Conservation (phyloP, 805 yeast species). For the Tetrapisispora iriomotensis region DNA sequence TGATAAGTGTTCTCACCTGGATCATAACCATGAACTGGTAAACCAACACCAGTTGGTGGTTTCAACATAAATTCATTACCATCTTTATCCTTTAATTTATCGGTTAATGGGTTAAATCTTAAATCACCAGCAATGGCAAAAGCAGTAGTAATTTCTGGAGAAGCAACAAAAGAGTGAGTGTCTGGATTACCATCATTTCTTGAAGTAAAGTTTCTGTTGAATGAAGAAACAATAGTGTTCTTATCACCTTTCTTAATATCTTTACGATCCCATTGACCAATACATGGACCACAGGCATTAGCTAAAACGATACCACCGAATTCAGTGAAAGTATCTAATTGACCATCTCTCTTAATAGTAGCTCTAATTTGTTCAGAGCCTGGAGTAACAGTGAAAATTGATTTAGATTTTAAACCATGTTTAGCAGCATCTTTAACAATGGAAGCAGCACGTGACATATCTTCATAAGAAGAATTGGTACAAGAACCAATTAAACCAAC, state of each 20-base stretch:
- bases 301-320: conserved; percentile 93
- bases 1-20: conserved; percentile 92
- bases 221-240: conserved; percentile 93
- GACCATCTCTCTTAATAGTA: conserved; percentile 94
- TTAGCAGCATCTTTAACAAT: conserved; percentile 82
- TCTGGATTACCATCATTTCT: conserved; percentile 98
- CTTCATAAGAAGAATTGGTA: conserved; percentile 97
- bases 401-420: conserved; percentile 86
- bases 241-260: conserved; percentile 88
- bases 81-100: conserved; percentile 73
- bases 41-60: conserved; percentile 84
- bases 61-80: conserved; percentile 85
- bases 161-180: conserved; percentile 93
- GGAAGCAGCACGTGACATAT: conserved; percentile 93
- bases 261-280: conserved; percentile 98
- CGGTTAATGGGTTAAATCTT: conserved; percentile 92
- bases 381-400: conserved; percentile 89
- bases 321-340: conserved; percentile 75
- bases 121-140: conserved; percentile 94
- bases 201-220: conserved; percentile 96
- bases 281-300: conserved; percentile 98
- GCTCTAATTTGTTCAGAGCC: conserved; percentile 99
- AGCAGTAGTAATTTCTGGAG: conserved; percentile 94
- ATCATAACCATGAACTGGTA: conserved; percentile 85
- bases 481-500: conserved; percentile 98